A percentile compares a stretch with the other conserved stretches of the same genome.
phyloP scores from a whole-genome alignment of 495 filamentous ascomycete species.

The Beverwykella pulmonaria region DNA sequence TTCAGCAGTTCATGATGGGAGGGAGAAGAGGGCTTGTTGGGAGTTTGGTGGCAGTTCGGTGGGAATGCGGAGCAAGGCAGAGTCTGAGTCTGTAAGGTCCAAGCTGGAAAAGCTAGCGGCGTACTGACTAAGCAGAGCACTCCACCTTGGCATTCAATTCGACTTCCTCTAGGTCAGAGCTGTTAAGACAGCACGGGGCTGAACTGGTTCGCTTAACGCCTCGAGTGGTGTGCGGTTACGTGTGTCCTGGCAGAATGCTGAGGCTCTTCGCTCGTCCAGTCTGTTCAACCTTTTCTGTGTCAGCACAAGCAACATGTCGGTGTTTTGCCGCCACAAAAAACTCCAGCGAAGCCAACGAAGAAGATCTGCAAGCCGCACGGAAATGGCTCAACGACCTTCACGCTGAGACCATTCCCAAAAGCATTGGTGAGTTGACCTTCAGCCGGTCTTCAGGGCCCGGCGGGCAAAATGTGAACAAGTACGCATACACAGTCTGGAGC shows the following conservation, averaged over 20 bases:
- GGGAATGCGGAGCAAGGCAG: slow-evolving; percentile 1
- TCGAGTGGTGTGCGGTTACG: no score
- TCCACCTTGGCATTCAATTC: no score
- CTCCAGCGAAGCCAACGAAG: slow-evolving; percentile 44
- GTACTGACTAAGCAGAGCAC: no score
- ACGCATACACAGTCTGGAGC: slow-evolving; percentile 41
- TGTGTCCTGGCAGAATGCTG: slow-evolving; percentile 2
- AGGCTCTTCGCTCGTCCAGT: slow-evolving; percentile 7
- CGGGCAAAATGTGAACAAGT: slow-evolving; percentile 98
- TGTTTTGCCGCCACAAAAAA: background rate
- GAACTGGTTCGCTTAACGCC: no score
- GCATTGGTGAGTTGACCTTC: slow-evolving; percentile 67
- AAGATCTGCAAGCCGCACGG: slow-evolving; percentile 69
- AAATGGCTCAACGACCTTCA: slow-evolving; percentile 73
- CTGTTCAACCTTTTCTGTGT: background rate
- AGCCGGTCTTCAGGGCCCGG: slow-evolving; percentile 90
- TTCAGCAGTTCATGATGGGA: background rate
- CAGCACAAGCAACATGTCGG: background rate
- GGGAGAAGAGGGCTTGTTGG: background rate
- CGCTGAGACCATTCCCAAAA: slow-evolving; percentile 63
- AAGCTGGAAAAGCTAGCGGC: no score
- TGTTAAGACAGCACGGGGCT: no score
- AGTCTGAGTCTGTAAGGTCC: no score
- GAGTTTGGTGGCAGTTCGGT: background rate
- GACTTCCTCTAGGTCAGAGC: no score